Percentiles rank a stretch among this genome's conserved stretches.
These are phyloP conservation scores for Fusarium austroafricanum DNA, from an alignment of 2,329 filamentous ascomycete genomes.

Conservation along the genomic window DNA sequence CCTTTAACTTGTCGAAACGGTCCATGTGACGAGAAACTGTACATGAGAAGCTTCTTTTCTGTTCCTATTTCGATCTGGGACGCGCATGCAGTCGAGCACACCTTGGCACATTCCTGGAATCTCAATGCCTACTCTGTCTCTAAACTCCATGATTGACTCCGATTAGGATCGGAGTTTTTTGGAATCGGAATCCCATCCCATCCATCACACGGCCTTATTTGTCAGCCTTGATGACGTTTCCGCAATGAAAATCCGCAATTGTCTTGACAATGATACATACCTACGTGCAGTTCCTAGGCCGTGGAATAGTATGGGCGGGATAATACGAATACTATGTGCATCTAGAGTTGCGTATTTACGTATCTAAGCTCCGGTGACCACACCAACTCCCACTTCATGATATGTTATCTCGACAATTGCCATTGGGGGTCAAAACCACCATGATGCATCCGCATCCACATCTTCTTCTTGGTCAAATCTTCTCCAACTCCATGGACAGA, in stretches of 20 bases:
- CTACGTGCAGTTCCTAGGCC: background rate
- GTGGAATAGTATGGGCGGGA: background rate
- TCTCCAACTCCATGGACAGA: conserved; percentile 12
- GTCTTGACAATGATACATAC: too few relatives aligned
- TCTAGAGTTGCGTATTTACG: conserved; percentile 20
- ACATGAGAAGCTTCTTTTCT: background rate
- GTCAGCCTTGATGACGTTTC: conserved; percentile 29
- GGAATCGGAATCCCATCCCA: background rate
- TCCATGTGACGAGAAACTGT: conserved; percentile 16
- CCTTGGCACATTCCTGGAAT: background rate
- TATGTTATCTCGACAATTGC: background rate
- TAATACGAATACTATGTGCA: conserved; percentile 12
- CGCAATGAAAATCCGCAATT: background rate
- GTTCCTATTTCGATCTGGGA: conserved; percentile 11
- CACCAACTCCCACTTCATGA: background rate
- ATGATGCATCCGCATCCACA: conserved; percentile 3
- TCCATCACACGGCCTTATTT: conserved; percentile 4
- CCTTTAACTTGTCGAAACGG: conserved; percentile 12
- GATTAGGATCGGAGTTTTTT: background rate
- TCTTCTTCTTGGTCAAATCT: background rate
- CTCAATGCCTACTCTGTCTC: background rate
- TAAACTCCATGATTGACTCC: conserved; percentile 12
- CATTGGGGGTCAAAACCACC: conserved; percentile 14
- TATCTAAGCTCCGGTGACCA: conserved; percentile 22
- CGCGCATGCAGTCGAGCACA: conserved; percentile 15